Base-by-base conservation (phyloP, 1,139 yeast genomes). In the Kodamaea fungicola region DNA sequence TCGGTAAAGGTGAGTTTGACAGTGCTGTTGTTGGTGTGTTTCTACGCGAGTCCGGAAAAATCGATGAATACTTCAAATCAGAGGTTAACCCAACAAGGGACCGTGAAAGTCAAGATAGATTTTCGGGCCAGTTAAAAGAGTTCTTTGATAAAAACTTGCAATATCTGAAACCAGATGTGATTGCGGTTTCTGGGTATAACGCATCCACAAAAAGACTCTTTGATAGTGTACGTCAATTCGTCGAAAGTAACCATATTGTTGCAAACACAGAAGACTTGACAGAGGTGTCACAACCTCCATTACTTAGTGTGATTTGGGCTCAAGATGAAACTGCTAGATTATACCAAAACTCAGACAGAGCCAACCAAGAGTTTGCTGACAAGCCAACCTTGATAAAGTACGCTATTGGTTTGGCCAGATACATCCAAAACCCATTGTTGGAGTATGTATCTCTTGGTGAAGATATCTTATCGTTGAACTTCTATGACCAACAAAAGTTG, bases 321-420 rank as follows among this genome's bases (percentile, higher is more conserved):
- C 87, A 84, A 50, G 97, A 92, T 58, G 98, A 92, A 57, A 89
- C 95, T 25, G 97, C 98, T 0, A 71, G 95, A 39, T 74, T 94
- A 44, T 92, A 75, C 57, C 96, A 90, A 59, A 79, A 83, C 53
- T 86, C 96, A 0, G 76, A 71, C 27, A 74, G 90, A 44, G 95
- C 96, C 0, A 64, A 64, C 9, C 68, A 72, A 32, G 97, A 92
- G 57, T 86, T 85, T 57, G 81, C 96, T n/a, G 96, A 87, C 52
- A 85, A 86, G 47, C 82, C 96, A 1, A 74, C 87, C 2, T 71
- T 89, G 42, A 82, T 83, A n/a, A 78, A 85, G 49, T 92, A 90
- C 62, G 83, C 95, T 60, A 79, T 90, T 47, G 96, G 90, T 1
- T 70, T 92, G 44, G 97, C 95, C 5, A 79, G 97, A 47, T 92